Base-by-base conservation (phyloP, 805 yeast species). In the Metahyphopichia silvanorum region DNA sequence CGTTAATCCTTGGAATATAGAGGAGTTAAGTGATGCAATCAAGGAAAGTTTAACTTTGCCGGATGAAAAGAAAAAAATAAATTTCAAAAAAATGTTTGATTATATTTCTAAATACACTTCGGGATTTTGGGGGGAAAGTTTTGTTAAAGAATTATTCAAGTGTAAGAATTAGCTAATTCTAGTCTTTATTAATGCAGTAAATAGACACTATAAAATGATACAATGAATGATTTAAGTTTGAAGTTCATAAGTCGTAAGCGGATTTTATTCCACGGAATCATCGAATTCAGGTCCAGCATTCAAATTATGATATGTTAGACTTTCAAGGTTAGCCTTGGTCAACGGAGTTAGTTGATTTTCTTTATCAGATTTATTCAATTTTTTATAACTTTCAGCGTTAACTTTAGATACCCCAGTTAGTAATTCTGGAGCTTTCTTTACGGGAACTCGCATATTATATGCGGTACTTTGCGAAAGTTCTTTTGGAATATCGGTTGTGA, bases 1-100 rank as follows among this genome's bases (percentile, higher is more conserved):
- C 38, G 95, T 93, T 14, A 93, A 93, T 53, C 99, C 99, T 3
- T 93, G 99, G 99, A 93, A 91, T 55, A 91, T 89, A 15, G 98
- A 93, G 46, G 98, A 93, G 46, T 61, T 91, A 53, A 79, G 94
- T 13, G 85, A 77, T 26, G 83, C 97, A 3, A 82, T 91, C 34
- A 72, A 81, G 51, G 96, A 88, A 53, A 82, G 95, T 12, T 70
- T 93, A 49, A 87, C 96, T 0, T 65, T 91, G 56, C 84, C 93
- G 3, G 78, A 75, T 20, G 97, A 88, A 48, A 87, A 87, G 70
- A 77, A 78, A 49, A 69, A 60, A 19, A 77, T 80, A 11, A 91
- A 88, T 51, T 93, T 88, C 65, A 75, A 80, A 32, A 86, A 86
- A 59, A 70, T 93, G 60, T 87, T 87, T 68, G 77, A 73, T 42